Evolutionary conservation across 2,329 filamentous ascomycete species (phyloP).

Genomic region (Ceratocystis cubensis): DNA sequence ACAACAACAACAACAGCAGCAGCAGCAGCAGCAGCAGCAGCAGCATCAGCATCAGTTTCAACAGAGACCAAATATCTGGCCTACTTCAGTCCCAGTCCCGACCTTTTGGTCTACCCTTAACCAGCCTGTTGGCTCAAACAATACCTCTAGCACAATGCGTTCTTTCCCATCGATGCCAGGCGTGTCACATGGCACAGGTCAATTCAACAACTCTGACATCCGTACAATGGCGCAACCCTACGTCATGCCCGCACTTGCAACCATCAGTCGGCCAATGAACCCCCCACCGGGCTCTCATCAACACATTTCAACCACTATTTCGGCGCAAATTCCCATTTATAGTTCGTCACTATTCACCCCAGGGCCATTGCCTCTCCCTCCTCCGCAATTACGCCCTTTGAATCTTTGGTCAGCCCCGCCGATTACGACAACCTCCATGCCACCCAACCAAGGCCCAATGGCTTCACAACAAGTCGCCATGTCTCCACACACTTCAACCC

Average conservation of each 20-base stretch:
- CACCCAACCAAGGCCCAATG: neutral
- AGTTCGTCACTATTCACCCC: neutral
- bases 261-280: neutral
- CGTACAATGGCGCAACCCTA: neutral
- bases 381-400: neutral
- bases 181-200: neutral
- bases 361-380: neutral
- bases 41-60: neutral
- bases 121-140: neutral
- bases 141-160: neutral
- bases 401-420: neutral
- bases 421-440: neutral
- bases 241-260: neutral
- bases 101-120: neutral
- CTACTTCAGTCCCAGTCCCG: neutral
- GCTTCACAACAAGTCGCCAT: neutral
- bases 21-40: neutral
- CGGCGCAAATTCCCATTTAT: neutral
- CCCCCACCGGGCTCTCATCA: neutral
- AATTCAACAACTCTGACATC: conserved; percentile 3
- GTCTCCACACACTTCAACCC: neutral
- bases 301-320: neutral
- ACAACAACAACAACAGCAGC: neutral
- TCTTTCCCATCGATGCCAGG: neutral
- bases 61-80: neutral